These are phyloP conservation scores for Colletotrichum magnum DNA, from an alignment of 2,329 filamentous ascomycete species.

Conservation along the genomic window DNA sequence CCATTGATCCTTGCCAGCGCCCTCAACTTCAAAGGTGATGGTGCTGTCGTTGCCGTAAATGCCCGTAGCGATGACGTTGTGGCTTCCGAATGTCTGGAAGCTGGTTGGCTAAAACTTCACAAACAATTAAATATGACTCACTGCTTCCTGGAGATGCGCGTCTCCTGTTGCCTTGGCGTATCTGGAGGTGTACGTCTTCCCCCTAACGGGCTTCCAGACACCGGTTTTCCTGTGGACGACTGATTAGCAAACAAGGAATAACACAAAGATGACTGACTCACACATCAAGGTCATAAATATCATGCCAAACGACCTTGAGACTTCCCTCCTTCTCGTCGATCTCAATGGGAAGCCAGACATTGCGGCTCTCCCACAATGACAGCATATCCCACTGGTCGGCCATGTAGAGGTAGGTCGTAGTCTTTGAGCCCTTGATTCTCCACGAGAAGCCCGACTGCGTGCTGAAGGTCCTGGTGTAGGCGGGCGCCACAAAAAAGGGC, in stretches of 20 bases:
- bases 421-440: constrained; percentile 62
- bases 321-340: constrained; percentile 65
- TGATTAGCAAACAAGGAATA: no score
- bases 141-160: constrained; percentile 65
- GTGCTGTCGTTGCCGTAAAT: constrained; percentile 68
- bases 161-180: constrained; percentile 57
- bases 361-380: constrained; percentile 67
- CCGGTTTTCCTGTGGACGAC: constrained; percentile 54
- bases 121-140: no score
- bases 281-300: constrained; percentile 67
- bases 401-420: constrained; percentile 65
- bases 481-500: constrained; percentile 62
- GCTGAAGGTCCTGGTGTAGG: constrained; percentile 66
- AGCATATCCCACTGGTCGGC: constrained; percentile 66
- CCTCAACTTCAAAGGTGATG: constrained; percentile 60
- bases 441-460: constrained; percentile 66
- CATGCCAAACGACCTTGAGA: constrained; percentile 64
- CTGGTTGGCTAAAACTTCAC: no score
- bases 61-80: constrained; percentile 62
- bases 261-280: no score
- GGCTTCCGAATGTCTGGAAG: constrained; percentile 56
- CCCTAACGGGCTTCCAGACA: constrained; percentile 60
- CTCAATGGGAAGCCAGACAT: constrained; percentile 68
- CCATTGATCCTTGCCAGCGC: constrained; percentile 65
- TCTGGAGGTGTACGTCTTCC: constrained; percentile 61